phyloP scores from a whole-genome alignment of 805 yeast genomes.

The Tetrapisispora taiwanensis region DNA sequence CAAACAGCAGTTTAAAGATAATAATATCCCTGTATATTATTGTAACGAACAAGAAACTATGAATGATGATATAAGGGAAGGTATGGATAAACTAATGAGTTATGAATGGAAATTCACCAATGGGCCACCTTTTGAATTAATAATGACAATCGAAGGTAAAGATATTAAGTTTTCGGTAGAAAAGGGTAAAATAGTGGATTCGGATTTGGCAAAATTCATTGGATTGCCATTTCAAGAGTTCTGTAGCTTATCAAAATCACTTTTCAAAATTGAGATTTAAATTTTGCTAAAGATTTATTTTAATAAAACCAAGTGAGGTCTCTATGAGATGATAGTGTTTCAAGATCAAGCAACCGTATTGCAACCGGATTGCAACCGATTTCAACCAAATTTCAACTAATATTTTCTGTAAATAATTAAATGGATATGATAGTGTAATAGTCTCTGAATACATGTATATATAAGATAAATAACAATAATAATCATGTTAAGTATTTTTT shows the following conservation, averaged over 20 bases:
- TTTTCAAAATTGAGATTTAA: not conserved
- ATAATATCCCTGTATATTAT: constrained; percentile 23
- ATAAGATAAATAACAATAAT: too few species aligned
- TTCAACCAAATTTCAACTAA: too few species aligned
- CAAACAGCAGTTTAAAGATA: constrained; percentile 7
- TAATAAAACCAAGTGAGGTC: too few species aligned
- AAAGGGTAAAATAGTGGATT: constrained; percentile 33
- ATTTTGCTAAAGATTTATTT: too few species aligned
- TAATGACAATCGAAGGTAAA: constrained; percentile 28
- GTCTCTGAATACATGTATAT: too few species aligned
- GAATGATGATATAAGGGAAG: constrained; percentile 32
- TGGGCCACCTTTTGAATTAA: constrained; percentile 64
- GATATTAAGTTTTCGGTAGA: constrained; percentile 36
- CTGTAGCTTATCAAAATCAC: not conserved
- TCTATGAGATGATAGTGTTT: too few species aligned
- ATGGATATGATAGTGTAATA: too few species aligned
- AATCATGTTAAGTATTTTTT: too few species aligned
- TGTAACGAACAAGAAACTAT: constrained; percentile 25
- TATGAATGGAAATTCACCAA: constrained; percentile 73
- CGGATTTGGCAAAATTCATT: constrained; percentile 6
- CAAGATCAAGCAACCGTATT: too few species aligned
- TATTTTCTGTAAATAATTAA: too few species aligned
- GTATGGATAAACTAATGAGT: constrained; percentile 34
- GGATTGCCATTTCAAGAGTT: constrained; percentile 16
- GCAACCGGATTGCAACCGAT: too few species aligned